Evolutionary conservation across 2,329 filamentous ascomycete genomes (phyloP), one percentile per base, ranked within the genome.

Genomic region (Chrysosporium queenslandicum): DNA sequence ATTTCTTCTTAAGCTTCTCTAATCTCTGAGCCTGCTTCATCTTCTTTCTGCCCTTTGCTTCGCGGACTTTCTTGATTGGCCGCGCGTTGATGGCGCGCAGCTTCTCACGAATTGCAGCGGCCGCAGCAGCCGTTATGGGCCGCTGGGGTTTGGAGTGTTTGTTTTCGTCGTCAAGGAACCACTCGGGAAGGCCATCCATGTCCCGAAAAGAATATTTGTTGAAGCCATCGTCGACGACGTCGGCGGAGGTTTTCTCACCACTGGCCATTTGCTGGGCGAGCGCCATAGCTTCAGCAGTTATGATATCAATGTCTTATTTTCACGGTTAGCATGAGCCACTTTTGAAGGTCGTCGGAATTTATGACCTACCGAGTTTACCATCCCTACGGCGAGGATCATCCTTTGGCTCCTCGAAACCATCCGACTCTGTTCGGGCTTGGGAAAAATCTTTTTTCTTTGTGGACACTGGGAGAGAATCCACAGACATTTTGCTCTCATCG

Each of bases 231-330:
- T 98, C 94, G 42, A 91, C 74, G 4, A 95, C 74, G 60, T 96
- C 87, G 52, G 85, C 71, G 42, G 80, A 85, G 0, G 83, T 86
- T 68, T 85, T 90, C 65, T 91, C 79, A 41, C 91, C 91, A 0
- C 85, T 88, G 2, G 90, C 92, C 54, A 98, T 83, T 64, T 88
- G 81, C 59, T 97, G 92, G 0, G 92, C 94, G 14, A 98, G 78
- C 0, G 91, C 94, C 92, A 98, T 98, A 58, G 94, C 92, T 74
- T 98, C 92, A 4, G 89, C 92, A n/a, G 92, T 98, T 64, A 97
- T 94, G 63, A 98, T 97, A 67, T 97, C 89, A 70, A 98, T 94
- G 65, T 96, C 90, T 77, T 69, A 65, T 59, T 64, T 29, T 62
- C 42, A 52, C 55, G 14, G 14, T 29, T 18, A 50, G 23, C 9